phyloP scores from a whole-genome alignment of 768 basidiomycete genomes.

The Lactarius sanguifluus region DNA sequence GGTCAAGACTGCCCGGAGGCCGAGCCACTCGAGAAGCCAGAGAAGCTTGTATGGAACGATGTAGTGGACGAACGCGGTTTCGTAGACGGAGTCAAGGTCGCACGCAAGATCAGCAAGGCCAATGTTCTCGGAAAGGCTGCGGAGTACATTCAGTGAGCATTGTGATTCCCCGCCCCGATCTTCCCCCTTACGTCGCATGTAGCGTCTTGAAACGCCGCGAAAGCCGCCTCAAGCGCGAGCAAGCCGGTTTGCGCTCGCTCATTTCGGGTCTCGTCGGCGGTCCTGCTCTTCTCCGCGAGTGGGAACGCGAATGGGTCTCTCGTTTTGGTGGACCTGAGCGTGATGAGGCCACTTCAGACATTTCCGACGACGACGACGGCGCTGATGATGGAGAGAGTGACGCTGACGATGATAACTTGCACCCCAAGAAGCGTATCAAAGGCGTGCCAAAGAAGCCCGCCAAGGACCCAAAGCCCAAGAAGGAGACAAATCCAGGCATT shows the following conservation, averaged over 20 bases:
- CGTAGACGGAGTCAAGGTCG: conserved; percentile 90
- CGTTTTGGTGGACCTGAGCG: conserved; percentile 75
- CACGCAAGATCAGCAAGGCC: conserved; percentile 87
- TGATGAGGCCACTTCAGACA: conserved; percentile 52
- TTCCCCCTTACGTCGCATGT: conserved; percentile 2
- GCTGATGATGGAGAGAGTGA: conserved; percentile 52
- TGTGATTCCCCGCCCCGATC: background rate
- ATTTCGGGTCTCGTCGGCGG: conserved; percentile 73
- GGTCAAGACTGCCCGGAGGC: conserved; percentile 12
- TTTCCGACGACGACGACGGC: conserved; percentile 45
- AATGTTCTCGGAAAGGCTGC: conserved; percentile 88
- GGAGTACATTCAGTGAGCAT: conserved; percentile 72
- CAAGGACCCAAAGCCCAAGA: conserved; percentile 45
- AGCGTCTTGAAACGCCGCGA: conserved; percentile 83
- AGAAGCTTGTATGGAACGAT: conserved; percentile 39
- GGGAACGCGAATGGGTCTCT: conserved; percentile 74
- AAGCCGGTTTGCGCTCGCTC: conserved; percentile 69
- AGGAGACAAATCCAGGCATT: conserved; percentile 33
- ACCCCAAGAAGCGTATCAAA: conserved; percentile 66
- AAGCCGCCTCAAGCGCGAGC: conserved; percentile 65
- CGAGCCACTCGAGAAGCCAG: conserved; percentile 7
- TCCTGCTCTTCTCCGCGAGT: conserved; percentile 64
- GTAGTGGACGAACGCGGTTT: conserved; percentile 81
- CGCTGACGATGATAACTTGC: conserved; percentile 41
- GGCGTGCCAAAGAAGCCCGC: conserved; percentile 37